Evolutionary conservation across 345 rosid species (phyloP).

Genomic region (Pistacia atlantica): DNA sequence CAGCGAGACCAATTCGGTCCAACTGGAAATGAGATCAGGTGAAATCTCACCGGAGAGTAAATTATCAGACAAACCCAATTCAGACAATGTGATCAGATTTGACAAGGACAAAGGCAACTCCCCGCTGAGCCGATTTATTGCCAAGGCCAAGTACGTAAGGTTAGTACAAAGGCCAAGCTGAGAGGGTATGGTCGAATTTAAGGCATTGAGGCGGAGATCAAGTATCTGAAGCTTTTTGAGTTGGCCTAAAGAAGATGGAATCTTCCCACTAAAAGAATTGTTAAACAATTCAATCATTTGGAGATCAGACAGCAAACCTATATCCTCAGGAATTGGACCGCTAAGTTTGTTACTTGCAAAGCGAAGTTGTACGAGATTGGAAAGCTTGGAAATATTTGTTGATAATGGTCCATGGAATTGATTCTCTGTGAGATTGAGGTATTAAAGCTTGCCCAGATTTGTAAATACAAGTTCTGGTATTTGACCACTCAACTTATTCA

Average conservation of each 20-base stretch:
- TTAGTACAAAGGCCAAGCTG: conserved; percentile 57
- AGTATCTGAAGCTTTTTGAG: conserved; percentile 41
- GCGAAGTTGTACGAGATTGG: no score
- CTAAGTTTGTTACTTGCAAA: no score
- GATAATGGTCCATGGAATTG: no score
- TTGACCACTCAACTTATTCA: conserved; percentile 40
- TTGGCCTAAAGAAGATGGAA: conserved; percentile 62
- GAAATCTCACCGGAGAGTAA: conserved; percentile 47
- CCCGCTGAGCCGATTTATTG: conserved; percentile 52
- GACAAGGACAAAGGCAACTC: conserved; percentile 54
- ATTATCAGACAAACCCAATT: conserved; percentile 43
- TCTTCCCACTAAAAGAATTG: conserved; percentile 26
- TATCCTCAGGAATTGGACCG: no score
- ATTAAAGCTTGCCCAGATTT: no score
- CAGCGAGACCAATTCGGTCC: conserved; percentile 49
- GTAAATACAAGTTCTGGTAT: background rate
- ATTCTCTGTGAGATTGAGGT: no score
- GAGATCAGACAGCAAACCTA: no score
- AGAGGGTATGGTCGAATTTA: conserved; percentile 57
- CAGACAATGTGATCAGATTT: conserved; percentile 33
- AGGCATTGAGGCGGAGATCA: conserved; percentile 26
- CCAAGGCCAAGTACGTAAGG: conserved; percentile 59
- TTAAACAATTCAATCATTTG: no score
- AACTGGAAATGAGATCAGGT: conserved; percentile 42
- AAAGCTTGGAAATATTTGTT: no score